Percentiles rank a stretch among this genome's conserved stretches.
These are phyloP conservation scores for Wickerhamiella kurtzmanii DNA, from an alignment of 805 yeast genomes.

Conservation along the genomic window DNA sequence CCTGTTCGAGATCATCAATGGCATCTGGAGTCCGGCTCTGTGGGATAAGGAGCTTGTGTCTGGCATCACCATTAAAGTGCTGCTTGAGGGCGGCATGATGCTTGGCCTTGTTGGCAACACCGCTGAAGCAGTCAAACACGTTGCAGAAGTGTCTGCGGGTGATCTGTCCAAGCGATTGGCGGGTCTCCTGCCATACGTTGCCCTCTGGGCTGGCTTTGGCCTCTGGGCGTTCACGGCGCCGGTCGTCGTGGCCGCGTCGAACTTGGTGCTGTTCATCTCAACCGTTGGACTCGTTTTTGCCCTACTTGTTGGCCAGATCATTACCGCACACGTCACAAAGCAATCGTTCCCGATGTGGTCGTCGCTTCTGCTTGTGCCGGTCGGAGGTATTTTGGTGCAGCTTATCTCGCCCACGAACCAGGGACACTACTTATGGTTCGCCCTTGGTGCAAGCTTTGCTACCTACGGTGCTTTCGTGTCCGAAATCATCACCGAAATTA, in stretches of 20 bases:
- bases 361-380: slow-evolving; percentile 43
- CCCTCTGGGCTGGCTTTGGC: slow-evolving; percentile 39
- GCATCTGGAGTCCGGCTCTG: slow-evolving; percentile 49
- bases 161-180: slow-evolving; percentile 29
- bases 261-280: slow-evolving; percentile 39
- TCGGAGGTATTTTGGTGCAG: slow-evolving; percentile 55
- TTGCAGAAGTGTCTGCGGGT: slow-evolving; percentile 33
- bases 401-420: slow-evolving; percentile 42
- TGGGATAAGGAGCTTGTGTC: slow-evolving; percentile 44
- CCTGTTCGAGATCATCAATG: slow-evolving; percentile 45
- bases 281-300: slow-evolving; percentile 61
- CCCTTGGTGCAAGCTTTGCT: slow-evolving; percentile 52
- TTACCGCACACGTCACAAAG: slow-evolving; percentile 69
- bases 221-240: slow-evolving; percentile 38
- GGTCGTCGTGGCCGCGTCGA: slow-evolving; percentile 23
- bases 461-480: slow-evolving; percentile 52
- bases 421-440: slow-evolving; percentile 34
- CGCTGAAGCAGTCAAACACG: slow-evolving; percentile 43
- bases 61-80: slow-evolving; percentile 25
- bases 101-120: slow-evolving; percentile 44
- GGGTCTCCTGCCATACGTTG: slow-evolving; percentile 47
- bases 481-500: slow-evolving; percentile 66
- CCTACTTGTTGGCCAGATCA: slow-evolving; percentile 80
- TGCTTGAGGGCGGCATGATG: slow-evolving; percentile 17
- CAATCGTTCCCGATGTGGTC: slow-evolving; percentile 61